Evolutionary conservation across 805 yeast species (phyloP).

Genomic region (Tetrapisispora phaffii): DNA sequence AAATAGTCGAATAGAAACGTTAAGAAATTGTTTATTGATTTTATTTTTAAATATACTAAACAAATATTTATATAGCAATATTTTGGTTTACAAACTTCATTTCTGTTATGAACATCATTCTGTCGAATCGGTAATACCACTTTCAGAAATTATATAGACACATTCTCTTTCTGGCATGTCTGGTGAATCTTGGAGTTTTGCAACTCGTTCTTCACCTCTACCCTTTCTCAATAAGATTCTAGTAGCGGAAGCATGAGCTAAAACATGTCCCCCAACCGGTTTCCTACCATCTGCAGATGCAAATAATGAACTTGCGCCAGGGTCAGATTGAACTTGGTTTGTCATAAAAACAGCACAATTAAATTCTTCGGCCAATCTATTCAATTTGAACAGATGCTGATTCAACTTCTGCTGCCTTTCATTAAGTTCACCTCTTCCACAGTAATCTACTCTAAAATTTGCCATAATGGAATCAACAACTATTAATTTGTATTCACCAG

Average conservation of each 20-base stretch:
- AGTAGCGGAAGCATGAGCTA: conserved; percentile 76
- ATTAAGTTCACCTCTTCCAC: conserved; percentile 68
- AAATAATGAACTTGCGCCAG: conserved; percentile 71
- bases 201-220: conserved; percentile 70
- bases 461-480: conserved; percentile 72
- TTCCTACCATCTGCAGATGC: conserved; percentile 77
- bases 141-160: conserved; percentile 60
- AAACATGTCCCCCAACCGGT: conserved; percentile 76
- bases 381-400: conserved; percentile 43
- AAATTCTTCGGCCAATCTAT: conserved; percentile 64
- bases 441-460: conserved; percentile 65
- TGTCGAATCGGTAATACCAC: conserved; percentile 49
- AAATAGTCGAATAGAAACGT: neutral
- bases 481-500: conserved; percentile 53
- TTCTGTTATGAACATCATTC: conserved; percentile 11
- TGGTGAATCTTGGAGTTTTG: conserved; percentile 71
- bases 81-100: neutral
- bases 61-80: neutral
- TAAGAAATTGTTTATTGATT: too few relatives aligned
- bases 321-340: conserved; percentile 76
- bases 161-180: conserved; percentile 77
- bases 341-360: conserved; percentile 68
- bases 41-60: too few relatives aligned
- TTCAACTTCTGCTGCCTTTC: conserved; percentile 67
- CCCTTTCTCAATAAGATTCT: conserved; percentile 66